Evolutionary conservation across 1,284 basidiomycete species (phyloP), one percentile per base, ranked within the genome.

Genomic region (Cerioporus squamosus): DNA sequence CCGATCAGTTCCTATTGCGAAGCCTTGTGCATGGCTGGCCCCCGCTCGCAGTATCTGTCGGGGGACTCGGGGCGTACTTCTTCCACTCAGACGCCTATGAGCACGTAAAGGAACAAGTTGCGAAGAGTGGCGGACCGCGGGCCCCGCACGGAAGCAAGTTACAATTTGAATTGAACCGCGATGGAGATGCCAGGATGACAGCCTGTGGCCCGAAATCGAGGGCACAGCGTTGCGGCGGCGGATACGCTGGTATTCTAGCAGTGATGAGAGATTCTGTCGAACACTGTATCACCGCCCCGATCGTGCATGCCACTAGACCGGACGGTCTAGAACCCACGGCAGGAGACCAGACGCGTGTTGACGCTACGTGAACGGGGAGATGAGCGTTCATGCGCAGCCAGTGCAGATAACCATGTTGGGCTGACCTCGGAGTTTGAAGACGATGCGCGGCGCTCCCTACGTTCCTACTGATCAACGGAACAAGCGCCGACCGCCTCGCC

Each of bases 211-310:
- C 8, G 33, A 15, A 48, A 48, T 17, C 20, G 47, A 8, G 33
- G n/a, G 24, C 15, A 20, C 47, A 49, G 23, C 33, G 33, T 36
- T 3, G 10, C 33, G 33, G 33, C 9, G 33, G 33, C 33, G 33
- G 33, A 7, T 36, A 10, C 33, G 10, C 33, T 7, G 33, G 33
- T 9, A 29, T 6, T 29, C 26, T 29, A 29, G 26, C 15, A 12
- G 12, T 42, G 23, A 38, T 51, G 49, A 51, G 49, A 42, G 49
- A 51, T 51, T 42, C 49, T 51, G 49, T 51, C 38, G 23, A 51
- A 29, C 38, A 15, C 38, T 15, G 38, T 18, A 42, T 26, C 48
- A 50, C 23, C 20, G 24, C 36, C 48, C 15, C 29, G 49, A 42
- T 8, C 9, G n/a, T 20, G 23, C 22, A 40, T 23, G 36, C 39